Base-by-base conservation (phyloP, 208 protist genomes). In the Leishmania tropica region DNA sequence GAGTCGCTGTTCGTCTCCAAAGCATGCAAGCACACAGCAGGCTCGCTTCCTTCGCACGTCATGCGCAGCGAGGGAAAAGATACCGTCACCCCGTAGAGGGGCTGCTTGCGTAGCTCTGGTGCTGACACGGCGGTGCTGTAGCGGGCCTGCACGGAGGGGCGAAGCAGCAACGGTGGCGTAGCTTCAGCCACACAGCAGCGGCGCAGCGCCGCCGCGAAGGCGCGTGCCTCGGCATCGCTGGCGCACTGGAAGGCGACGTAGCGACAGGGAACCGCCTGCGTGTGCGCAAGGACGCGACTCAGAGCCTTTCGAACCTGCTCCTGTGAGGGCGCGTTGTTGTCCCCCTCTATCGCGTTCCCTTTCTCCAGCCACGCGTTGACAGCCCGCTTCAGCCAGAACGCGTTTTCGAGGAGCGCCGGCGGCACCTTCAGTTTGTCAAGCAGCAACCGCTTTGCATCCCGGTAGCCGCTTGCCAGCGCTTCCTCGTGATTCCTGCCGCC, bases 181-280 rank as follows among this genome's bases (percentile, higher is more conserved):
- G 51, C 24, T 21, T 54, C 73, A 4, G 24, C 67, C 65, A 86
- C 83, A 53, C 79, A 86, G 56, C 78, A 82, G 24, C 67, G 78
- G 31, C 71, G 83, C 73, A 86, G 68, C 65, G 83, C 54, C n/a
- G 64, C n/a, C 31, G 77, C 83, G 17, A 86, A n/a, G 2, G 45
- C 51, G 28, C 37, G 35, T 24, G 83, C 79, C 51, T 86, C 83
- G 15, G 76, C 78, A 1, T 42, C 37, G 45, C 8, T 77, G 54
- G 78, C 78, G 68, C 83, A 86, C 42, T 80, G 54, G 11, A 86
- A 83, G 3, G 74, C 65, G 3, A 83, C 78, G 58, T 83, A 83
- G 13, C 67, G 83, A 42, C 83, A 86, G 31, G 78, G 83, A 76
- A 86, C 78, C 8, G 78, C 56, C 15, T 83, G 78, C 4, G 68